phyloP scores from a whole-genome alignment of 768 basidiomycete species.

The Mycena albidolilacea region DNA sequence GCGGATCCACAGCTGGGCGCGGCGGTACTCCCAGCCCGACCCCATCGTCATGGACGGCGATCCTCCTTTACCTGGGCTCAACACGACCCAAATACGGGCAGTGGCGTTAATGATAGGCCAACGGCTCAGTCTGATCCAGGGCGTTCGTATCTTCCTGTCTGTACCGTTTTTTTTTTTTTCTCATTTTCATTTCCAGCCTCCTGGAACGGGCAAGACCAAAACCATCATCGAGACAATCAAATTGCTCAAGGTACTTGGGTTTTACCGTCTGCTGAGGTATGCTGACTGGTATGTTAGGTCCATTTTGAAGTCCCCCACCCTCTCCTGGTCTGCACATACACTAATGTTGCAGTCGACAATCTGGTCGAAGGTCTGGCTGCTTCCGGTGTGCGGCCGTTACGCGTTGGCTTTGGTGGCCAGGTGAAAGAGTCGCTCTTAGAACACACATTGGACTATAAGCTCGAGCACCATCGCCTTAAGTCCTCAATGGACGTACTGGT shows the following conservation, averaged over 20 bases:
- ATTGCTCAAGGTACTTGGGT: constrained; percentile 74
- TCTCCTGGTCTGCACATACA: constrained; percentile 93
- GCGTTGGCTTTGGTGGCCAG: constrained; percentile 77
- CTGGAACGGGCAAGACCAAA: constrained; percentile 94
- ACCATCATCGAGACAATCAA: constrained; percentile 91
- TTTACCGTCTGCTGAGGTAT: background rate
- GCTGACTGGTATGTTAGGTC: constrained; percentile 53
- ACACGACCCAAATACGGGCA: constrained; percentile 83
- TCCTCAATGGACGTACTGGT: constrained; percentile 57
- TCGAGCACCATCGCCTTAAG: constrained; percentile 72
- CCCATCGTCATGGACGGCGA: constrained; percentile 85
- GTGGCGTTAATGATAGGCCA: constrained; percentile 91
- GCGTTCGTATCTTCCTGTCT: constrained; percentile 64
- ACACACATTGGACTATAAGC: constrained; percentile 75
- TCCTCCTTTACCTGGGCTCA: constrained; percentile 75
- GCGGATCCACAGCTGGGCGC: constrained; percentile 87
- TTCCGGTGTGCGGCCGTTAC: constrained; percentile 78
- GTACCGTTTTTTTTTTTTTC: constrained; percentile 4
- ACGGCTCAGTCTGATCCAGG: constrained; percentile 86
- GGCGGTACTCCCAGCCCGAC: constrained; percentile 69
- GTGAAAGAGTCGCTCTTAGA: constrained; percentile 69
- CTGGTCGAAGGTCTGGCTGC: constrained; percentile 81
- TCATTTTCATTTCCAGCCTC: constrained; percentile 69
- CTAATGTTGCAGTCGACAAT: constrained; percentile 94
- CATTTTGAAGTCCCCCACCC: constrained; percentile 90